Evolutionary conservation across 2,329 filamentous ascomycete species (phyloP).

Genomic region (Aspergillus fumigatiaffinis): DNA sequence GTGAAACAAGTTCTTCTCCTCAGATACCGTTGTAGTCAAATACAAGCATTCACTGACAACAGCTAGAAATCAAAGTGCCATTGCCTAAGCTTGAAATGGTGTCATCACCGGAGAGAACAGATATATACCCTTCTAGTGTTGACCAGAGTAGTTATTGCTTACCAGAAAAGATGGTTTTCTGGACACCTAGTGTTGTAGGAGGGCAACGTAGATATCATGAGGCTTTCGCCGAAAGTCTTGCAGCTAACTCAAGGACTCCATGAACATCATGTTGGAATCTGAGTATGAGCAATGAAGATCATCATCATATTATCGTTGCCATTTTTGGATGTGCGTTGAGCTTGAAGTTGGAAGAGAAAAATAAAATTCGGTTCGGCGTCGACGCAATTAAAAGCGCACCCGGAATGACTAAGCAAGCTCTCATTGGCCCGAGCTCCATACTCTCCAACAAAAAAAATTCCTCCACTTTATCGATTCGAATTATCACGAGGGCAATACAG

Average conservation of each 20-base stretch:
- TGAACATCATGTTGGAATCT: constrained; percentile 13
- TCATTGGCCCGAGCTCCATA: constrained; percentile 10
- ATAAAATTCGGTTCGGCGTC: constrained; percentile 6
- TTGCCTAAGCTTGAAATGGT: constrained; percentile 43
- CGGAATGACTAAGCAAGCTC: constrained; percentile 15
- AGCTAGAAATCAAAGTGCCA: constrained; percentile 51
- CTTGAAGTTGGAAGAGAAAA: constrained; percentile 10
- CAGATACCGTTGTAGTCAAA: constrained; percentile 99
- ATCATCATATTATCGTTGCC: constrained; percentile 13
- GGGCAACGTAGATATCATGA: constrained; percentile 6
- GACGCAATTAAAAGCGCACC: constrained; percentile 17
- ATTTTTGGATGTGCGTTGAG: constrained; percentile 8
- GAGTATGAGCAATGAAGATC: constrained; percentile 7
- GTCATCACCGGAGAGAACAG: constrained; percentile 44
- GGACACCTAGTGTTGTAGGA: constrained; percentile 8
- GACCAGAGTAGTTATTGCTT: constrained; percentile 15
- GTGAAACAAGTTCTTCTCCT: constrained; percentile 46
- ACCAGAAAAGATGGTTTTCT: constrained; percentile 19
- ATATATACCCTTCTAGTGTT: constrained; percentile 10
- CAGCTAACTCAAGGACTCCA: constrained; percentile 8
- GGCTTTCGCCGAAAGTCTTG: neutral
- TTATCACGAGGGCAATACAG: constrained; percentile 10
- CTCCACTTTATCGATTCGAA: constrained; percentile 11
- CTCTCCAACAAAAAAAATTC: constrained; percentile 14
- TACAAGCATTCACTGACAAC: constrained; percentile 49